These are phyloP conservation scores for Tolypocladium guangdongense DNA, from an alignment of 2,329 filamentous ascomycete genomes.

Conservation along the genomic window DNA sequence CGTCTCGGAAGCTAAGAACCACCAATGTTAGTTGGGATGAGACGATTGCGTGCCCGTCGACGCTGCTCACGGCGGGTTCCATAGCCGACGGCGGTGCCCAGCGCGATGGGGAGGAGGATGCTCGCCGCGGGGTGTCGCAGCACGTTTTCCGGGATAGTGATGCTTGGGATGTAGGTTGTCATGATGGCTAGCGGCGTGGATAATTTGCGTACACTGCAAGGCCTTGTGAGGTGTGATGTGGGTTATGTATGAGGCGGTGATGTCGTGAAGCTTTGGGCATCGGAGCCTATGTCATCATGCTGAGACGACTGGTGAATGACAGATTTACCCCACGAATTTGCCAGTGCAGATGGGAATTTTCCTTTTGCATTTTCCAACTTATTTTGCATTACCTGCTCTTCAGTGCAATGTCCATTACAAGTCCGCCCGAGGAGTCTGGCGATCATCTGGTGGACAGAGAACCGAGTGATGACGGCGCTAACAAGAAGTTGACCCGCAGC, in stretches of 20 bases:
- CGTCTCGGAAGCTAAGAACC: slow-evolving; percentile 38
- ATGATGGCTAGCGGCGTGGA: slow-evolving; percentile 33
- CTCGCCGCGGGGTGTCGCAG: slow-evolving; percentile 64
- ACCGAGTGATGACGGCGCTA: neutral
- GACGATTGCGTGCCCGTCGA: neutral
- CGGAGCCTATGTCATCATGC: neutral
- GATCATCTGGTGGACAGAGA: too few species aligned
- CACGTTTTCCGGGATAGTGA: slow-evolving; percentile 61
- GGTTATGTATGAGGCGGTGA: neutral
- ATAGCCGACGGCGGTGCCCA: slow-evolving; percentile 66
- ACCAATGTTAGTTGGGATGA: neutral
- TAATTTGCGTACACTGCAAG: neutral
- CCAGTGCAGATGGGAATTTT: neutral
- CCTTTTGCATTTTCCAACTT: too few species aligned
- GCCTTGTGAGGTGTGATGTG: neutral
- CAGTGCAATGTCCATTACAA: neutral
- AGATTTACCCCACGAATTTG: too few species aligned
- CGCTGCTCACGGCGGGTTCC: slow-evolving; percentile 47
- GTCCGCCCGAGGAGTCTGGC: neutral
- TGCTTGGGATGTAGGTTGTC: slow-evolving; percentile 68
- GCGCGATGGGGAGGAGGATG: slow-evolving; percentile 62
- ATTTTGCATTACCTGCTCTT: neutral
- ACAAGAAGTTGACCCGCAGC: neutral
- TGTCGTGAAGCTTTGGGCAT: neutral
- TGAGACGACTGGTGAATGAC: neutral